A percentile compares a stretch with the other conserved stretches of the same genome.
Conservation (phyloP, 2,329 filamentous ascomycete genomes). For the Pseudogymnoascus sp. region DNA sequence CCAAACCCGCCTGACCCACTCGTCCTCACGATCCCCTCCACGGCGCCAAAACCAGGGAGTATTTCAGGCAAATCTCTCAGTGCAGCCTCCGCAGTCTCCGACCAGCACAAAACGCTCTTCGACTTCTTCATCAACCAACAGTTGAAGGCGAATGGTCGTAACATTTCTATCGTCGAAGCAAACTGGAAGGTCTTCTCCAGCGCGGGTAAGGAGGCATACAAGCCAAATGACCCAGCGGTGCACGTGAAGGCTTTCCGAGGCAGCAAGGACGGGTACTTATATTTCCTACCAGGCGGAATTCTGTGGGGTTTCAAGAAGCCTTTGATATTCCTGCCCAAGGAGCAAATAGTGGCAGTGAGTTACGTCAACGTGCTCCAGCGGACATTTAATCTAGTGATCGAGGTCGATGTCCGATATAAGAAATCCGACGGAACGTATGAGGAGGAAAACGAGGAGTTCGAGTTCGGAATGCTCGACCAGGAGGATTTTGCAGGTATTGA, state of each 20-base stretch:
- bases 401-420: slow-evolving; percentile 35
- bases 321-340: slow-evolving; percentile 53
- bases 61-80: slow-evolving; percentile 42
- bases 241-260: slow-evolving; percentile 59
- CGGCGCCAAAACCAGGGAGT: slow-evolving; percentile 50
- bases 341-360: slow-evolving; percentile 52
- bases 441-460: slow-evolving; percentile 46
- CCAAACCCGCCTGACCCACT: slow-evolving; percentile 43
- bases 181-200: slow-evolving; percentile 51
- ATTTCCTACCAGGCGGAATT: slow-evolving; percentile 58
- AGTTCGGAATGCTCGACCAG: slow-evolving; percentile 63
- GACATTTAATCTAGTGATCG: slow-evolving; percentile 59
- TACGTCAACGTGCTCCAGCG: slow-evolving; percentile 60
- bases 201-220: slow-evolving; percentile 45
- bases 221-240: slow-evolving; percentile 52
- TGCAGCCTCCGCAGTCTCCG: slow-evolving; percentile 45
- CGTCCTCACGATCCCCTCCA: slow-evolving; percentile 53
- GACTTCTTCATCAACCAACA: slow-evolving; percentile 50
- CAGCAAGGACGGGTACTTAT: slow-evolving; percentile 59
- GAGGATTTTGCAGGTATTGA: slow-evolving; percentile 58
- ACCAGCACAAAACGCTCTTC: slow-evolving; percentile 49
- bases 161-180: slow-evolving; percentile 40
- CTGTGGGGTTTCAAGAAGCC: slow-evolving; percentile 66
- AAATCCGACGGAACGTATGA: slow-evolving; percentile 33
- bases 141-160: slow-evolving; percentile 40